These are phyloP conservation scores for Thalassiosira hispida DNA, from an alignment of 352 stramenopile genomes.

Conservation along the genomic window DNA sequence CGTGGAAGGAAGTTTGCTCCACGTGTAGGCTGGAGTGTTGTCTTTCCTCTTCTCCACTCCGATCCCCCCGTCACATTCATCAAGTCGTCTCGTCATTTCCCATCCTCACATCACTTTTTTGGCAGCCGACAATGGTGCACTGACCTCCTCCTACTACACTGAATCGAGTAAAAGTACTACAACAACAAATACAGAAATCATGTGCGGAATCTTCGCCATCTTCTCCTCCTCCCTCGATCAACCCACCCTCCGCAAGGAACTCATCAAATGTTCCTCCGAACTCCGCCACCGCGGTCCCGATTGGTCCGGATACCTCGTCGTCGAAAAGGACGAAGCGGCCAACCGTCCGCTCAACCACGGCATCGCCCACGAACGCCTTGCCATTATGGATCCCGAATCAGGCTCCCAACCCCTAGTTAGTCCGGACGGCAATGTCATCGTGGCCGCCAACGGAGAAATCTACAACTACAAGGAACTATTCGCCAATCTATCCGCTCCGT, in stretches of 20 bases:
- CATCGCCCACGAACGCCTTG: conserved; percentile 97
- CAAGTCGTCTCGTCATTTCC: no score
- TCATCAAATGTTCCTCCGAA: conserved; percentile 93
- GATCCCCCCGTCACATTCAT: no score
- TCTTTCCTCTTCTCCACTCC: no score
- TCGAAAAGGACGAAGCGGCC: conserved; percentile 47
- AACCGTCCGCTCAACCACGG: conserved; percentile 84
- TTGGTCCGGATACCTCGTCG: conserved; percentile 89
- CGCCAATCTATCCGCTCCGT: conserved; percentile 82
- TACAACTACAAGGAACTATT: conserved; percentile 99
- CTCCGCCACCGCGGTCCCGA: conserved; percentile 97
- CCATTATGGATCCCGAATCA: conserved; percentile 98
- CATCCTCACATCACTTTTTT: no score
- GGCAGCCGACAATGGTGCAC: no score
- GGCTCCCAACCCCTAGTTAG: conserved; percentile 83
- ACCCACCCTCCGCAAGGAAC: conserved; percentile 91
- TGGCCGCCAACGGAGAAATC: conserved; percentile 98
- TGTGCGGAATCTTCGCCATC: conserved; percentile 99
- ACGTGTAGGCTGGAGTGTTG: no score
- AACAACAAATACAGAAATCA: no score
- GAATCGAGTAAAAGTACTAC: no score
- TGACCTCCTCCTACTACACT: no score
- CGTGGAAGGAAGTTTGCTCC: no score
- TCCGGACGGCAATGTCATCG: conserved; percentile 89
- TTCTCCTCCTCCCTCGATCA: conserved; percentile 94